A percentile compares a stretch with the other conserved stretches of the same genome.
These are phyloP conservation scores for Millerago galiae DNA, from an alignment of 805 yeast genomes.

Conservation along the genomic window DNA sequence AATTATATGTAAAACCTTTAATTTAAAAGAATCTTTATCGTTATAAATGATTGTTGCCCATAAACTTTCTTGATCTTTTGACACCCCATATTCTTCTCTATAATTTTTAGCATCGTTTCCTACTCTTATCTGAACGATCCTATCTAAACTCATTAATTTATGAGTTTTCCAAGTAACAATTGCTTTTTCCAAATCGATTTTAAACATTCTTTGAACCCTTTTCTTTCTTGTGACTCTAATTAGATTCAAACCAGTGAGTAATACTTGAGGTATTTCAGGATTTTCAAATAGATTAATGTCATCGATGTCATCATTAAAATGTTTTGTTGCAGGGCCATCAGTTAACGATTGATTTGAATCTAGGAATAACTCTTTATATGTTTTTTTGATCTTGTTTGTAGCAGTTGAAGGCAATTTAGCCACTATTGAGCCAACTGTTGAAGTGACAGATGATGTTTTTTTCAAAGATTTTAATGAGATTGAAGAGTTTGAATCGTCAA, in stretches of 20 bases:
- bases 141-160: constrained; percentile 45
- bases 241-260: constrained; percentile 54
- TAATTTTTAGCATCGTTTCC: constrained; percentile 77
- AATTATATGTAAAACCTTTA: constrained; percentile 75
- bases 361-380: constrained; percentile 12
- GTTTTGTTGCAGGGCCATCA: constrained; percentile 21
- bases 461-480: constrained; percentile 6
- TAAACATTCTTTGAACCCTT: constrained; percentile 50
- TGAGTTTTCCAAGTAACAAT: constrained; percentile 52
- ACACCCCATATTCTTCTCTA: constrained; percentile 75
- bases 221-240: constrained; percentile 68
- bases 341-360: constrained; percentile 3
- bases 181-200: constrained; percentile 49
- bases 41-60: constrained; percentile 84
- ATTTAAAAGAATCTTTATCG: constrained; percentile 49
- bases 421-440: constrained; percentile 6
- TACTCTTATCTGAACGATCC: constrained; percentile 52
- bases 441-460: constrained; percentile 11
- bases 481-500: constrained; percentile 6
- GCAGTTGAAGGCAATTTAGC: constrained; percentile 8
- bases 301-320: constrained; percentile 11
- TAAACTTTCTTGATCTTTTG: constrained; percentile 51
- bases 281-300: constrained; percentile 17
- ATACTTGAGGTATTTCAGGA: constrained; percentile 39
- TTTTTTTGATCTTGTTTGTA: constrained; percentile 11